Percentiles rank a stretch among this genome's conserved stretches.
Conservation (phyloP, 495 filamentous ascomycete species). For the Rusavskia elegans region DNA sequence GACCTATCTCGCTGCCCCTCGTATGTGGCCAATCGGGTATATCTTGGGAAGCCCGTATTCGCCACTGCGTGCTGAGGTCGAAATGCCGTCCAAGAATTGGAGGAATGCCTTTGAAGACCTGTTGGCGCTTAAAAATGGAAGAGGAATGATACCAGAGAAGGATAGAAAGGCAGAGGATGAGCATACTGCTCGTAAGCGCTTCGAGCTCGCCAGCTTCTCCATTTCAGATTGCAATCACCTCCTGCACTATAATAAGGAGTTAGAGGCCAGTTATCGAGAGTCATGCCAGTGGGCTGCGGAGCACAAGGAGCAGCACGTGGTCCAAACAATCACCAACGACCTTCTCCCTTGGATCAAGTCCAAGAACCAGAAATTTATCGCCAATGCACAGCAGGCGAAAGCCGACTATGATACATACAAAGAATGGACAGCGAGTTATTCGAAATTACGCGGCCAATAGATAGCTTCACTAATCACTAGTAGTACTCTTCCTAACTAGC, state of each 20-base stretch:
- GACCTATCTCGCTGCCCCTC: too few species aligned
- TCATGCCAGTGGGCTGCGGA: background rate
- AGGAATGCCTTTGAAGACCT: background rate
- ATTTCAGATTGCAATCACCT: background rate
- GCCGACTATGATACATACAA: background rate
- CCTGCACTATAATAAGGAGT: background rate
- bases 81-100: background rate
- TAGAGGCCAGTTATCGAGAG: background rate
- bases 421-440: background rate
- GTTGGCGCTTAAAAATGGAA: background rate
- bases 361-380: background rate
- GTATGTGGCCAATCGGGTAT: background rate
- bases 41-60: background rate
- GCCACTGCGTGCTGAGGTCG: background rate
- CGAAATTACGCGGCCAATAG: background rate
- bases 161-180: background rate
- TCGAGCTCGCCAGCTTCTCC: background rate
- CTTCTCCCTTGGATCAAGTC: background rate
- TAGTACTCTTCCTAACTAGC: background rate
- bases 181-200: background rate
- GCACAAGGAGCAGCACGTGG: background rate
- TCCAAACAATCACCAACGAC: background rate
- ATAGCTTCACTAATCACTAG: background rate
- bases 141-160: background rate
- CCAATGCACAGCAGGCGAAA: background rate